phyloP scores from a whole-genome alignment of 140 eudicot species.

The Bidens hawaiensis region DNA sequence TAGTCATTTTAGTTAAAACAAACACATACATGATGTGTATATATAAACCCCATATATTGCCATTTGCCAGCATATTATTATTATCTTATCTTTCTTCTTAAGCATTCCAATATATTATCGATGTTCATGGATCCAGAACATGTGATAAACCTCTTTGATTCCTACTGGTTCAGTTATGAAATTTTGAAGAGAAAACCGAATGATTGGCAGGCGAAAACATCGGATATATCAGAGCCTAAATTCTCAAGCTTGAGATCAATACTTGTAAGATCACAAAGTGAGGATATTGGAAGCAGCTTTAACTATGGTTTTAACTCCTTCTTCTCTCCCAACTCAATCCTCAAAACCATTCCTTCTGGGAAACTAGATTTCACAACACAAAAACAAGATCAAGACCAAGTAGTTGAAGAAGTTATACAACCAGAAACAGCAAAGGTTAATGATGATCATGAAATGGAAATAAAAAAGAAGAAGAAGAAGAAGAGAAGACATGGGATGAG shows the following conservation, averaged over 20 bases:
- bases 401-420: not conserved
- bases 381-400: conserved; percentile 20
- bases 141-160: conserved; percentile 52
- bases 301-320: conserved; percentile 36
- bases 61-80: not conserved
- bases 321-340: conserved; percentile 50
- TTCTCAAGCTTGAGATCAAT: conserved; percentile 42
- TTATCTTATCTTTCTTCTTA: not conserved
- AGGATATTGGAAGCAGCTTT: conserved; percentile 28
- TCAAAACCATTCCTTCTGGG: conserved; percentile 22
- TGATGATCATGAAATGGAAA: not conserved
- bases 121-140: conserved; percentile 54
- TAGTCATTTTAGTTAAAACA: not conserved
- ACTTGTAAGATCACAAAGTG: conserved; percentile 43
- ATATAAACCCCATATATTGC: not conserved
- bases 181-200: conserved; percentile 31
- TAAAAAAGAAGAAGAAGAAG: not conserved
- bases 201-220: not conserved
- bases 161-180: conserved; percentile 48
- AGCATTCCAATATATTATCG: not conserved
- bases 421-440: not conserved
- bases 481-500: conserved; percentile 19
- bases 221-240: conserved; percentile 16
- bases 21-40: not conserved
- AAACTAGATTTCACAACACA: not conserved